Conservation (phyloP, 1,284 basidiomycete species). For the Cutaneotrichosporon daszewskae region DNA sequence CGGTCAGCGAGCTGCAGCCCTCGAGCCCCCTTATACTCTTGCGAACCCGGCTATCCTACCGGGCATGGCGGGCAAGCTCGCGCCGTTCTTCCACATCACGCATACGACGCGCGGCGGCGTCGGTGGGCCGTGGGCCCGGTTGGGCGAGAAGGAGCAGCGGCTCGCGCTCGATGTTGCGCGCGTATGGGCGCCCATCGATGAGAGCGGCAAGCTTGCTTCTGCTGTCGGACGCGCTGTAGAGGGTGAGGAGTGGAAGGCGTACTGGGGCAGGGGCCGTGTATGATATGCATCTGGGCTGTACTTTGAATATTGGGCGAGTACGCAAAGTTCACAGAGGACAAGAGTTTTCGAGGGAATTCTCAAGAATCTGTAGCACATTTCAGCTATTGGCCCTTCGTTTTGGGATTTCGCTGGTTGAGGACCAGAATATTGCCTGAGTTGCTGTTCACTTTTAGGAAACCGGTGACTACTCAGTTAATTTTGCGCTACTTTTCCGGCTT, state of each 20-base stretch:
- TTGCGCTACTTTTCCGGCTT: too few relatives aligned
- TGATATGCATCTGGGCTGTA: slow-evolving; percentile 5
- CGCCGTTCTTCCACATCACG: slow-evolving; percentile 68
- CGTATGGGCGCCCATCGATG: slow-evolving; percentile 29
- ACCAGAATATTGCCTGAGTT: too few relatives aligned
- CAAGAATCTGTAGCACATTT: too few relatives aligned
- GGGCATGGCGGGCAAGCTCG: slow-evolving; percentile 49
- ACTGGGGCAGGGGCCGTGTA: slow-evolving; percentile 8
- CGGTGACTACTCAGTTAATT: too few relatives aligned
- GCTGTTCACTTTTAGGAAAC: too few relatives aligned
- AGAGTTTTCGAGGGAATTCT: too few relatives aligned
- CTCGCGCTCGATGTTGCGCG: slow-evolving; percentile 54
- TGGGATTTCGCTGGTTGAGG: too few relatives aligned
- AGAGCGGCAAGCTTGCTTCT: slow-evolving; percentile 9
- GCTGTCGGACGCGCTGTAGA: slow-evolving; percentile 8
- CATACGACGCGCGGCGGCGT: slow-evolving; percentile 65
- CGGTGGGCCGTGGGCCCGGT: slow-evolving; percentile 65
- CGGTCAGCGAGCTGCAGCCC: slow-evolving; percentile 18
- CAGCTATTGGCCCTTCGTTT: too few relatives aligned
- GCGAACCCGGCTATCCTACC: slow-evolving; percentile 49
- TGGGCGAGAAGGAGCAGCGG: slow-evolving; percentile 49
- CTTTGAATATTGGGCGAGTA: too few relatives aligned
- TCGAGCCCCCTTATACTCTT: slow-evolving; percentile 47
- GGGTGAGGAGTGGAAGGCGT: slow-evolving; percentile 5
- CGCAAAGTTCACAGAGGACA: too few relatives aligned